Evolutionary conservation across 129 eudicot genomes (phyloP).

Genomic region (Rutidosis leptorrhynchoides): DNA sequence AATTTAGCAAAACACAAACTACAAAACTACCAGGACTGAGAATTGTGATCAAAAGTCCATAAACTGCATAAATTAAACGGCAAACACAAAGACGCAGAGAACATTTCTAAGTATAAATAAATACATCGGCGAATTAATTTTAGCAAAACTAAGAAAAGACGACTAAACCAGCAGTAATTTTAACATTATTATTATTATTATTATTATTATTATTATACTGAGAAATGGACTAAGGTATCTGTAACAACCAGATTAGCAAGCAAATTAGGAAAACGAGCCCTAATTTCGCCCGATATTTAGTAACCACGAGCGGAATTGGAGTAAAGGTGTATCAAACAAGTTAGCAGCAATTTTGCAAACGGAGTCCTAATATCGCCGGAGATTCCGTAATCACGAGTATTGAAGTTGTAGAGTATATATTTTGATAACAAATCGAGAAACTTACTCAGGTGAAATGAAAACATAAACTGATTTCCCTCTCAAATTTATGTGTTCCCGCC

Average conservation of each 20-base stretch:
- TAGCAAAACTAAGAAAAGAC: not conserved
- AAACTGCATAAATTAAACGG: not conserved
- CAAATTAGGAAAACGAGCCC: too few species aligned
- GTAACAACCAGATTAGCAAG: not conserved
- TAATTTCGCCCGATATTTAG: too few species aligned
- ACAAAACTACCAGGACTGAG: not conserved
- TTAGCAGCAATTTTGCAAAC: not conserved
- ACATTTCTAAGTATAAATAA: not conserved
- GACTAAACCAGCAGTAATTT: conserved; percentile 5
- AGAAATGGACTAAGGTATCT: not conserved
- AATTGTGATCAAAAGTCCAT: not conserved
- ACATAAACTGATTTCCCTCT: not conserved
- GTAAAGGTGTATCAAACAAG: conserved; percentile 3
- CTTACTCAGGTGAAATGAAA: conserved; percentile 12
- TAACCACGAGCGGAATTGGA: too few species aligned
- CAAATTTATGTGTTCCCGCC: not conserved
- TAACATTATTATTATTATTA: too few species aligned
- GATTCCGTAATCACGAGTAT: not conserved
- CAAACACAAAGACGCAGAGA: not conserved
- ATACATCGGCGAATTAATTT: not conserved
- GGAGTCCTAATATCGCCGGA: conserved; percentile 17
- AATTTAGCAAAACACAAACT: not conserved
- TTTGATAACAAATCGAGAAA: not conserved
- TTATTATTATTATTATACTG: too few species aligned
- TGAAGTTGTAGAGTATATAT: not conserved